Evolutionary conservation across 2,329 filamentous ascomycete genomes (phyloP), one percentile per base, ranked within the genome.

Genomic region (Cercospora janseana): DNA sequence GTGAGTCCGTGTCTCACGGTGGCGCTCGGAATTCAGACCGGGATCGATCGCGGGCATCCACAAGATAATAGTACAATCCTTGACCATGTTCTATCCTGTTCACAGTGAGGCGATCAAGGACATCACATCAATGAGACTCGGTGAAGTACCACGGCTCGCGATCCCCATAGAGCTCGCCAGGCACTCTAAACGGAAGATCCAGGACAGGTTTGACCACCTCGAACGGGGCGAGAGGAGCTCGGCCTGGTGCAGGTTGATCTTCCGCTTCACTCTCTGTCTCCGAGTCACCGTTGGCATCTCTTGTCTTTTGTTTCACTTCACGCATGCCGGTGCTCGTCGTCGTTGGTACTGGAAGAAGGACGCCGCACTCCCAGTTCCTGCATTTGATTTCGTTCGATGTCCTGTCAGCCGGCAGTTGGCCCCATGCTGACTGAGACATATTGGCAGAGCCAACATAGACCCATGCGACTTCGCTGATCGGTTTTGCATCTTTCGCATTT

Each of bases 351-450:
- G 54, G 53, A 32, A 57, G 24, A 8, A 97, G 61, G 1, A 98
- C 87, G 27, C 93, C 93, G 64, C 90, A 95, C 71, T 97, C 93
- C 91, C 92, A 97, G 68, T 97, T 98, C 47, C 87, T 83, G 68
- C 87, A 90, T 55, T 80, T 90, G 56, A 97, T 76, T 68, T 89
- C 95, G 9, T 84, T 84, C 29, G 54, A 60, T 2, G 81, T 85
- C 59, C 79, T 82, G 61, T 94, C 85, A 62, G 83, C 83, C 46
- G 84, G 80, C 23, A 95, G 70, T 38, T 83, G 83, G 16, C 92
- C 93, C 92, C 93, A 98, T 23, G 93, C 93, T 66, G 87, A 91
- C 69, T 96, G 90, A 0, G 90, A 95, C 21, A 95, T 71, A 70
- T 98, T 98, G 6, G 89, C 88, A 61, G 88, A 95, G 12, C 93